Base-by-base conservation (phyloP, 1,284 basidiomycete genomes). In the Apiotrichum siamense region DNA sequence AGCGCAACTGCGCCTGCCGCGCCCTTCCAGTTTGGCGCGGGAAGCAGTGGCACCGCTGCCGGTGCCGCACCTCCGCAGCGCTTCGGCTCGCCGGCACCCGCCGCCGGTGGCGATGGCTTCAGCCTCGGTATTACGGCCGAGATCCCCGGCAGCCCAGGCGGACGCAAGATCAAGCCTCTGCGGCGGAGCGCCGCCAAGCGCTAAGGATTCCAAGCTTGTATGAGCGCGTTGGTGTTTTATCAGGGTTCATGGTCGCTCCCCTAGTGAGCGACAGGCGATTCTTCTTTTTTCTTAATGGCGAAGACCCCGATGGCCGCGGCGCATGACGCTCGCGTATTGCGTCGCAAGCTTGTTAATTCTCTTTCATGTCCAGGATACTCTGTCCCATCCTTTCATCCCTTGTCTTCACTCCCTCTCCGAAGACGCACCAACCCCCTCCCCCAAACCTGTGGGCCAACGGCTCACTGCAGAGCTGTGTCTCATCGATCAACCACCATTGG, bases 151-250 rank as follows among this genome's bases (percentile, higher is more conserved):
- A 58, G 56, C 48, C 62, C 63, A 4, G 55, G 62, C 24, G 58
- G 55, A 18, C 39, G 63, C 38, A 59, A 58, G 48, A 66, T 66
- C 54, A 66, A 64, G 56, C 57, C 59, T 24, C 47, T 66, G 33
- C 44, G 63, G n/a, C 51, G 57, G 21, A 52, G 57, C 17, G 52
- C 53, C 7, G 21, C 47, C 27, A 57, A 53, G 45, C 55, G 55
- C 15, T 53, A 43, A 38, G 31, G 5, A 4, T 25, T 15, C 9
- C 12, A 10, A 37, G 36, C 36, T 44, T 23, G 36, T 10, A 10
- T 38, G 36, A 37, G 18, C n/a, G 29, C 17, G 29, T 31, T 31
- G 29, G n/a, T n/a, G n/a, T n/a, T n/a, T n/a, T n/a, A n/a, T n/a
- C n/a, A n/a, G n/a, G n/a, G n/a, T n/a, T n/a, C n/a, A n/a, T n/a